A percentile compares a stretch with the other conserved stretches of the same genome.
phyloP scores from a whole-genome alignment of 163 green algal genomes.

The Prototheca wickerhamii region DNA sequence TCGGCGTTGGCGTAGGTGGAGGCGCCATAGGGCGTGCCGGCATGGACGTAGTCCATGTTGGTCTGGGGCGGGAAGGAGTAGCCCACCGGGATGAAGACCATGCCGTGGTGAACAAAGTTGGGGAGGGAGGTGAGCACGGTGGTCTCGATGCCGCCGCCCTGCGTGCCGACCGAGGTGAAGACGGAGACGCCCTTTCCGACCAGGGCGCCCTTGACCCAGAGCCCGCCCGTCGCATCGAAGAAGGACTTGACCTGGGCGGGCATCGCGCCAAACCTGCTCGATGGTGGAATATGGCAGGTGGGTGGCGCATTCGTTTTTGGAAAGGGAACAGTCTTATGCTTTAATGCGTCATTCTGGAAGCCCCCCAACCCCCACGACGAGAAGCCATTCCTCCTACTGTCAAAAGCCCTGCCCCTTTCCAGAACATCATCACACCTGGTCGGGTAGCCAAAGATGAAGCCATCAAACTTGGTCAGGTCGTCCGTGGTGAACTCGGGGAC shows the following conservation, averaged over 20 bases:
- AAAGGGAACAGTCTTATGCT: neutral
- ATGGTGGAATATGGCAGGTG: too few species aligned
- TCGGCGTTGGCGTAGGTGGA: conserved; percentile 60
- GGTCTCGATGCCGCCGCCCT: conserved; percentile 14
- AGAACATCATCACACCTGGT: too few species aligned
- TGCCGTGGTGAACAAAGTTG: conserved; percentile 79
- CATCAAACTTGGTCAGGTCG: conserved; percentile 61
- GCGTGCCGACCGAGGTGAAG: conserved; percentile 42
- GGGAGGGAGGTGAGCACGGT: conserved; percentile 45
- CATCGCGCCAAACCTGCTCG: conserved; percentile 26
- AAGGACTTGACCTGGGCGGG: conserved; percentile 60
- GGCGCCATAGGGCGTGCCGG: conserved; percentile 69
- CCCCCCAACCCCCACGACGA: conserved; percentile 3
- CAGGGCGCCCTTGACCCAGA: conserved; percentile 66
- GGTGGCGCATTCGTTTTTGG: neutral
- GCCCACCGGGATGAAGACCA: conserved; percentile 79
- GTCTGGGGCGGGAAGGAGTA: conserved; percentile 26
- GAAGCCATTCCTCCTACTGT: conserved; percentile 34
- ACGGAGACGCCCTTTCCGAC: conserved; percentile 62
- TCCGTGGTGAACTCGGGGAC: conserved; percentile 54
- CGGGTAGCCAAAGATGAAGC: conserved; percentile 78
- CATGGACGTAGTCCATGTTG: conserved; percentile 44
- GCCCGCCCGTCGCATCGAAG: conserved; percentile 68
- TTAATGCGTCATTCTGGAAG: neutral
- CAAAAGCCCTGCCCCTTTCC: too few species aligned